A percentile compares a stretch with the other conserved stretches of the same genome.
Conservation (phyloP, 495 filamentous ascomycete species). For the Neurospora tetraspora region DNA sequence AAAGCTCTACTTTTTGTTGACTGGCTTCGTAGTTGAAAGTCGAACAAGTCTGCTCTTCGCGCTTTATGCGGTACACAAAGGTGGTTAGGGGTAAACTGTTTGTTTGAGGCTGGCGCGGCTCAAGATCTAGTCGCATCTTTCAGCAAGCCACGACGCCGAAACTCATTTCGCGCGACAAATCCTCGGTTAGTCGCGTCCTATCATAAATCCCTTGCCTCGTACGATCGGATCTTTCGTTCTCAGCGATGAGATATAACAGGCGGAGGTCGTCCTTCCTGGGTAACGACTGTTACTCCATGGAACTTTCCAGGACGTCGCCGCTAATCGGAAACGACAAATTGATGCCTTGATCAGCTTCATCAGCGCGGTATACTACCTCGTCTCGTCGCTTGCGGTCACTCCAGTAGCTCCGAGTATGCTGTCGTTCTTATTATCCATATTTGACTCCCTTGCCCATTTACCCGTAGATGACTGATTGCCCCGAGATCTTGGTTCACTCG, state of each 20-base stretch:
- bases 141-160: not conserved
- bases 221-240: not conserved
- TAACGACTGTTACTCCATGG: not conserved
- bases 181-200: not conserved
- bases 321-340: not conserved
- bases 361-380: not conserved
- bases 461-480: not conserved
- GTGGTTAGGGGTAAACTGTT: not conserved
- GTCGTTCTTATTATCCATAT: not conserved
- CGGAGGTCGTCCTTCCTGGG: not conserved
- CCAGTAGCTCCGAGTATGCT: not conserved
- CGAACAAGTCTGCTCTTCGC: not conserved
- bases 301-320: not conserved
- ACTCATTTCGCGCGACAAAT: not conserved
- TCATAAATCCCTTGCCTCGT: not conserved
- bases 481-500: not conserved
- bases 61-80: not conserved
- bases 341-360: not conserved
- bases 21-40: not conserved
- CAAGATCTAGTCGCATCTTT: not conserved
- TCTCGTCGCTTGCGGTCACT: not conserved
- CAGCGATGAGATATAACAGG: not conserved
- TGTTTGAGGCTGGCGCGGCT: not conserved
- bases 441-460: not conserved
- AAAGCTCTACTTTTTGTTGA: not conserved